phyloP scores from a whole-genome alignment of 192 early-diverging fungal species.

The Gonapodya prolifera region DNA sequence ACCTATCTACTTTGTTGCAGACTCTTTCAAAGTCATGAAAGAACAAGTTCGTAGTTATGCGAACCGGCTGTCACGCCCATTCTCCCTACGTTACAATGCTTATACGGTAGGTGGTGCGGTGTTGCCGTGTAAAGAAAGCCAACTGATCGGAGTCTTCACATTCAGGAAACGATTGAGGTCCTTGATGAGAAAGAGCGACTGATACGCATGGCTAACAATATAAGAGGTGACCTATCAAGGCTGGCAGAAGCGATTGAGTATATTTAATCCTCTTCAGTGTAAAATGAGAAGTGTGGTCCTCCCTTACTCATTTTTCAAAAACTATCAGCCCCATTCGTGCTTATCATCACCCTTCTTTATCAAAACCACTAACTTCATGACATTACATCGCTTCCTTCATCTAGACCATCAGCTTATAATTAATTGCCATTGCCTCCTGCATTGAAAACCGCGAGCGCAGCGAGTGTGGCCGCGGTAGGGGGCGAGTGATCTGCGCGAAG shows the following conservation, averaged over 20 bases:
- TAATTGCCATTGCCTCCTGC: no score
- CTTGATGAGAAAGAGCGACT: slow-evolving; percentile 82
- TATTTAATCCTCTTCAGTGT: not conserved
- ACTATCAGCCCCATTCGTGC: no score
- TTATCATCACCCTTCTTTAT: no score
- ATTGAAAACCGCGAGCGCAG: no score
- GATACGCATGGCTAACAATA: slow-evolving; percentile 59
- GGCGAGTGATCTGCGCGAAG: no score
- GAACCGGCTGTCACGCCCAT: slow-evolving; percentile 61
- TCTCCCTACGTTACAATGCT: slow-evolving; percentile 83
- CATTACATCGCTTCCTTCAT: no score
- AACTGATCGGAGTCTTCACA: not conserved
- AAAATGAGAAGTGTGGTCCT: no score
- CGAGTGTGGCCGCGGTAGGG: no score
- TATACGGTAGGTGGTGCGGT: slow-evolving; percentile 52
- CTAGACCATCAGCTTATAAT: no score
- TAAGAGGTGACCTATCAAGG: slow-evolving; percentile 64
- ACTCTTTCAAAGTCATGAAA: slow-evolving; percentile 87
- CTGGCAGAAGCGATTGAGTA: slow-evolving; percentile 61
- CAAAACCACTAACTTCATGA: no score
- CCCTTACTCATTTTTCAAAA: no score
- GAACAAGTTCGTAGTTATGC: slow-evolving; percentile 80
- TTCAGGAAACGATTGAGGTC: slow-evolving; percentile 67
- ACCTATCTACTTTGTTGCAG: slow-evolving; percentile 88
- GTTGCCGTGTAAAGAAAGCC: not conserved